Conservation (phyloP, 208 protist genomes). For the Crithidia thermophila region DNA sequence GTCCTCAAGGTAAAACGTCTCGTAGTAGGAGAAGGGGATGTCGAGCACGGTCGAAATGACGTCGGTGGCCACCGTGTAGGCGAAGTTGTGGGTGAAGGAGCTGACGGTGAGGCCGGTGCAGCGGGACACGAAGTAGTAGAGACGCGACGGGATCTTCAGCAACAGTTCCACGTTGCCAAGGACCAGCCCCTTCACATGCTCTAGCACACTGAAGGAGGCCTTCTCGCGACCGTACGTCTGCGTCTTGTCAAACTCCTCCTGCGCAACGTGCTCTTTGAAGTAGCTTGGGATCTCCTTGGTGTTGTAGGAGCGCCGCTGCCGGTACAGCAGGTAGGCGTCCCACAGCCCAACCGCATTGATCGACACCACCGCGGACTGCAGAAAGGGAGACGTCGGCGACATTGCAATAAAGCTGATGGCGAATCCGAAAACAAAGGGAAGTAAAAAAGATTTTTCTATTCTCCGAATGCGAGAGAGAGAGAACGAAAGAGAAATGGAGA, state of each 20-base stretch:
- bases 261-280: conserved; percentile 32
- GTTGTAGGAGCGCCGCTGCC: conserved; percentile 41
- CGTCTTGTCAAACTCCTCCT: conserved; percentile 48
- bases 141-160: conserved; percentile 35
- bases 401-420: neutral
- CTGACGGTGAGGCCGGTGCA: conserved; percentile 26
- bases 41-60: conserved; percentile 44
- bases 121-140: conserved; percentile 41
- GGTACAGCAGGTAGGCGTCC: conserved; percentile 59
- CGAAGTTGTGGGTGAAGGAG: conserved; percentile 67
- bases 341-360: conserved; percentile 50
- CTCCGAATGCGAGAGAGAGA: no score
- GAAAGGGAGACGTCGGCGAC: conserved; percentile 26
- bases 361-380: conserved; percentile 41
- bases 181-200: conserved; percentile 38
- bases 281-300: conserved; percentile 17
- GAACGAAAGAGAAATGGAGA: neutral
- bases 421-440: neutral
- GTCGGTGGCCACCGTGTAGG: conserved; percentile 38
- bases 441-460: no score
- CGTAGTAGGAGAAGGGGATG: conserved; percentile 80
- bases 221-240: conserved; percentile 54
- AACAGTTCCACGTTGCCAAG: conserved; percentile 40
- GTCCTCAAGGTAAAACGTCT: conserved; percentile 83
- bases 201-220: conserved; percentile 31